These are phyloP conservation scores for Exidia glandulosa DNA, from an alignment of 768 basidiomycete species.

Conservation along the genomic window DNA sequence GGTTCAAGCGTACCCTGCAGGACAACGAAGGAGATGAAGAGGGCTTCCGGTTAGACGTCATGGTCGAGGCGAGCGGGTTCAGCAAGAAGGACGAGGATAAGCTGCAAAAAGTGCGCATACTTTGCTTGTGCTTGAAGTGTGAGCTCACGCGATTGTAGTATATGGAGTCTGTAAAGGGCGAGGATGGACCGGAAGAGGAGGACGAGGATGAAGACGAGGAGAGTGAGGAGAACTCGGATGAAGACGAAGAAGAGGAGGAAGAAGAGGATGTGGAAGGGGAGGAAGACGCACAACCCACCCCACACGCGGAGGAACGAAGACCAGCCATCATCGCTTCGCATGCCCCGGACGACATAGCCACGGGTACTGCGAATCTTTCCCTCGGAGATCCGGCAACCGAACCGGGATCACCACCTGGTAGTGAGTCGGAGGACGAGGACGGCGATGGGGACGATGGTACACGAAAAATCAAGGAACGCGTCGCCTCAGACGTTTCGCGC, in stretches of 20 bases:
- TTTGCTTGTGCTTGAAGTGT: conserved; percentile 11
- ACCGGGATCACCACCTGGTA: conserved; percentile 4
- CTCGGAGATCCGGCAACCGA: neutral
- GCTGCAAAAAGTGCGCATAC: conserved; percentile 65
- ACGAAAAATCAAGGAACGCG: conserved; percentile 14
- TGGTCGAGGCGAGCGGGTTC: conserved; percentile 92
- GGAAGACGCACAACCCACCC: conserved; percentile 4
- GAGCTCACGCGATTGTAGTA: conserved; percentile 36
- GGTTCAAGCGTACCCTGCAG: conserved; percentile 57
- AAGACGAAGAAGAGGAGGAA: conserved; percentile 27
- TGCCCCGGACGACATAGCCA: neutral
- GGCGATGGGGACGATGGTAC: conserved; percentile 5
- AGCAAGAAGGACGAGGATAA: conserved; percentile 69
- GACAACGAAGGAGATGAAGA: conserved; percentile 30
- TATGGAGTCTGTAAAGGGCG: conserved; percentile 43
- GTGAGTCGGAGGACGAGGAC: conserved; percentile 11
- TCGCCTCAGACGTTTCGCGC: conserved; percentile 50
- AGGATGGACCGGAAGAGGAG: conserved; percentile 21
- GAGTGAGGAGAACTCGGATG: conserved; percentile 28
- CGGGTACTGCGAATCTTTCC: neutral
- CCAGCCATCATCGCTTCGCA: neutral
- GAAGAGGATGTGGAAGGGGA: conserved; percentile 11
- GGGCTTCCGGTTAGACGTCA: conserved; percentile 72
- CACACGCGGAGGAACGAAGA: conserved; percentile 5
- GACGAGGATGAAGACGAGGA: conserved; percentile 24